Percentiles rank a stretch among this genome's conserved stretches.
Conservation (phyloP, 1,139 yeast species). For the Lodderomyces theae region DNA sequence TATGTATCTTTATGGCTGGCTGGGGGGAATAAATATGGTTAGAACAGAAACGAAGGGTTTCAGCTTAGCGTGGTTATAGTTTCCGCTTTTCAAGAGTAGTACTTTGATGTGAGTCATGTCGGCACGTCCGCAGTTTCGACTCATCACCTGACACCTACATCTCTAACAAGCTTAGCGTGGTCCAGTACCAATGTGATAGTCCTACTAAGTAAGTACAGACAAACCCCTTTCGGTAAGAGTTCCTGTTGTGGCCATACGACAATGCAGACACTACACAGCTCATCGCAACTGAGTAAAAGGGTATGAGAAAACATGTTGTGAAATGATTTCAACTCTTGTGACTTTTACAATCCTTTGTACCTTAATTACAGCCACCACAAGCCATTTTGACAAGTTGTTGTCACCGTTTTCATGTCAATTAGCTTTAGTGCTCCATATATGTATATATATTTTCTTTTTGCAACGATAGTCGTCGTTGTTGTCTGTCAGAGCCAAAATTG, state of each 20-base stretch:
- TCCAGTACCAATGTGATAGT: no score
- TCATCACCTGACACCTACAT: neutral
- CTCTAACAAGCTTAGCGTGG: no score
- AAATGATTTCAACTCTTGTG: neutral
- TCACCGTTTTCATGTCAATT: conserved; percentile 1
- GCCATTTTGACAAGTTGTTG: neutral
- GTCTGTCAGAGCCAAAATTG: neutral
- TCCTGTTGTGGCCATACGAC: neutral
- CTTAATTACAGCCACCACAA: neutral
- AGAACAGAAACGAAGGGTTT: no score
- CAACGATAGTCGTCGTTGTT: neutral
- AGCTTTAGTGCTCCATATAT: neutral
- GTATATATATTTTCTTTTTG: neutral
- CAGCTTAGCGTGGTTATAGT: no score
- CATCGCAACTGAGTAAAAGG: neutral
- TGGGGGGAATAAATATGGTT: no score
- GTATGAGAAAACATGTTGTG: neutral
- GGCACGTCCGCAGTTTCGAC: no score
- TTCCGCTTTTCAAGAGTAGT: no score
- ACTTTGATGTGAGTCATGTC: no score
- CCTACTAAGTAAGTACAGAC: no score
- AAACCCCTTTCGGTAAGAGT: neutral
- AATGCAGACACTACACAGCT: neutral
- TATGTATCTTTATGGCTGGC: no score
- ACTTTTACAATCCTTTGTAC: neutral